Conservation (phyloP, 2,329 filamentous ascomycete species). For the Trichoderma sp. region DNA sequence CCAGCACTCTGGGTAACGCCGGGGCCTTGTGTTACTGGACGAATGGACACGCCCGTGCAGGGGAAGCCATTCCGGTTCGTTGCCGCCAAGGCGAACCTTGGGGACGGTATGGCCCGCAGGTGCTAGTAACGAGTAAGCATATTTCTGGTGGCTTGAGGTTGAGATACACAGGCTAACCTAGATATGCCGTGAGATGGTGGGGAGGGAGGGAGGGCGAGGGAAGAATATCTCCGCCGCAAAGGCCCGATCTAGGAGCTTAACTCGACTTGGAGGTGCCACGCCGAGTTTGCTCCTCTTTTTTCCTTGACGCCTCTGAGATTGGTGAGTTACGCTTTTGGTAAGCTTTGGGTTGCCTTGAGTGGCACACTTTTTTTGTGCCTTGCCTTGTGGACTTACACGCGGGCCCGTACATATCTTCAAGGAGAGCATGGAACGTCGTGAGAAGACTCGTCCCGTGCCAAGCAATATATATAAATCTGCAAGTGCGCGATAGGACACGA, state of each 20-base stretch:
- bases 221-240: not conserved
- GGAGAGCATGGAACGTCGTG: not conserved
- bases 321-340: not conserved
- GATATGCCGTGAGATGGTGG: not conserved
- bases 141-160: not conserved
- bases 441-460: not conserved
- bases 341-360: not conserved
- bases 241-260: not conserved
- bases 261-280: not conserved
- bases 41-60: not conserved
- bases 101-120: not conserved
- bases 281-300: not conserved
- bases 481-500: not conserved
- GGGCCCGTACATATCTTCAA: not conserved
- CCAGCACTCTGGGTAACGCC: not conserved
- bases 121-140: constrained; percentile 11
- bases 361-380: not conserved
- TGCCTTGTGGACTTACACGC: not conserved
- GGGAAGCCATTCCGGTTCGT: constrained; percentile 4
- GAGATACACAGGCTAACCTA: not conserved
- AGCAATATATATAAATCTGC: not conserved
- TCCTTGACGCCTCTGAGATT: not conserved
- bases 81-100: not conserved
- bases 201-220: not conserved
- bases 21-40: constrained; percentile 3